These are phyloP conservation scores for Nicotiana benthamiana DNA, from an alignment of 257 asterid genomes.

Conservation along the genomic window DNA sequence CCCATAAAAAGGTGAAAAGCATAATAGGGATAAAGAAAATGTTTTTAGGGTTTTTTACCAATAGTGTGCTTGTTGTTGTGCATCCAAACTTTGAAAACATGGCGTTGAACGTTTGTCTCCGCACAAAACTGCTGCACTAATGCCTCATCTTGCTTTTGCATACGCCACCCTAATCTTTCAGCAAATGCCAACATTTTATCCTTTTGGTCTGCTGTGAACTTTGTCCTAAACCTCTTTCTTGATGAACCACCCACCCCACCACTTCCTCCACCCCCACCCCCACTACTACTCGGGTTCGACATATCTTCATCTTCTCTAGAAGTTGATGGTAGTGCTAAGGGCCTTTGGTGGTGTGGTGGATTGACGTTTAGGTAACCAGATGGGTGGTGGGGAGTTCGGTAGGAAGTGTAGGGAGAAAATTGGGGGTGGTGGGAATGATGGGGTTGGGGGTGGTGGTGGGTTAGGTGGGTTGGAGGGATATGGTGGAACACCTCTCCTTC, in stretches of 20 bases:
- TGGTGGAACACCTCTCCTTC: constrained; percentile 20
- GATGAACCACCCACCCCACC: constrained; percentile 16
- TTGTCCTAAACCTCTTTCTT: constrained; percentile 44
- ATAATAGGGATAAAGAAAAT: background rate
- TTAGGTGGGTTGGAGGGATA: background rate
- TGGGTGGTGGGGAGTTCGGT: constrained; percentile 18
- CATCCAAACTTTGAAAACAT: constrained; percentile 71
- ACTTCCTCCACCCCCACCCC: constrained; percentile 24
- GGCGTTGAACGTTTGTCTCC: constrained; percentile 40
- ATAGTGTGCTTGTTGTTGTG: constrained; percentile 54
- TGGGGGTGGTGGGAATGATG: constrained; percentile 9
- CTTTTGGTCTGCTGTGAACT: constrained; percentile 44
- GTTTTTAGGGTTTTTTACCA: constrained; percentile 35
- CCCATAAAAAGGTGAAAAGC: background rate
- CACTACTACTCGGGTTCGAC: constrained; percentile 39
- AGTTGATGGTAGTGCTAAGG: constrained; percentile 23
- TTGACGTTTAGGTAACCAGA: constrained; percentile 30
- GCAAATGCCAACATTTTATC: constrained; percentile 50
- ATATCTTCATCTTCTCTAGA: constrained; percentile 35
- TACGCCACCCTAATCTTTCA: constrained; percentile 42
- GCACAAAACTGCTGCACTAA: constrained; percentile 43
- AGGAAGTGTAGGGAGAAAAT: constrained; percentile 19
- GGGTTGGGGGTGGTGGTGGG: constrained; percentile 14
- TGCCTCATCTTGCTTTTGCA: constrained; percentile 43
- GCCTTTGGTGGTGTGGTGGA: constrained; percentile 24